Evolutionary conservation across 257 asterid genomes (phyloP).

Genomic region (Solanum pimpinellifolium): DNA sequence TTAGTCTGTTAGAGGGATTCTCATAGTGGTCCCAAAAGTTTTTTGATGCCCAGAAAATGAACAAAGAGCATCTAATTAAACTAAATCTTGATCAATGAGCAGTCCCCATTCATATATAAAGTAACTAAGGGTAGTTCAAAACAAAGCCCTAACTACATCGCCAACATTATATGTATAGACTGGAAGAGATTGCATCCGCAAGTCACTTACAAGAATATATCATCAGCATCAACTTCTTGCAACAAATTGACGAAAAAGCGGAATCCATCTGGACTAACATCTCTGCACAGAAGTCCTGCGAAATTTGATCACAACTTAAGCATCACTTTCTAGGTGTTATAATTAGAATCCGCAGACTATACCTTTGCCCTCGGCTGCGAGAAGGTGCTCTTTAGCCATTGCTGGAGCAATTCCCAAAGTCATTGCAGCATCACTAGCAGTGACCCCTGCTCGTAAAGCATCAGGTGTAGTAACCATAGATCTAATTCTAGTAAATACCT

Average conservation of each 20-base stretch:
- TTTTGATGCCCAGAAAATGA: not conserved
- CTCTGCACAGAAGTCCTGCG: constrained; percentile 92
- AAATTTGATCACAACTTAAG: not conserved
- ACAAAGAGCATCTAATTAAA: not conserved
- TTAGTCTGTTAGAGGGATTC: not conserved
- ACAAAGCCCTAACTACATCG: not conserved
- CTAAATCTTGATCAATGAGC: not conserved
- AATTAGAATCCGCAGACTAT: constrained; percentile 1
- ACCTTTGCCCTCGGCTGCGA: constrained; percentile 92
- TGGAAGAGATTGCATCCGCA: not conserved
- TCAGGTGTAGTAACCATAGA: constrained; percentile 60
- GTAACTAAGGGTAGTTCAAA: not conserved
- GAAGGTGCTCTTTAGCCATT: constrained; percentile 94
- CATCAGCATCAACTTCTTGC: constrained; percentile 48
- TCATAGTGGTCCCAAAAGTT: not conserved
- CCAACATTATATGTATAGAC: not conserved
- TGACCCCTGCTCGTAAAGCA: constrained; percentile 54
- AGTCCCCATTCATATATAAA: not conserved
- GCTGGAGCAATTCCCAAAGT: constrained; percentile 97
- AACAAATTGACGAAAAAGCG: constrained; percentile 70
- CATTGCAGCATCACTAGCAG: constrained; percentile 93
- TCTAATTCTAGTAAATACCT: constrained; percentile 70
- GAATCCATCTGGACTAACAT: constrained; percentile 92
- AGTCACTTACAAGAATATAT: constrained; percentile 49
- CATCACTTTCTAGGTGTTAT: not conserved